Evolutionary conservation across 257 asterid genomes (phyloP), one percentile per base, ranked within the genome.

Genomic region (Coffea eugenioides): DNA sequence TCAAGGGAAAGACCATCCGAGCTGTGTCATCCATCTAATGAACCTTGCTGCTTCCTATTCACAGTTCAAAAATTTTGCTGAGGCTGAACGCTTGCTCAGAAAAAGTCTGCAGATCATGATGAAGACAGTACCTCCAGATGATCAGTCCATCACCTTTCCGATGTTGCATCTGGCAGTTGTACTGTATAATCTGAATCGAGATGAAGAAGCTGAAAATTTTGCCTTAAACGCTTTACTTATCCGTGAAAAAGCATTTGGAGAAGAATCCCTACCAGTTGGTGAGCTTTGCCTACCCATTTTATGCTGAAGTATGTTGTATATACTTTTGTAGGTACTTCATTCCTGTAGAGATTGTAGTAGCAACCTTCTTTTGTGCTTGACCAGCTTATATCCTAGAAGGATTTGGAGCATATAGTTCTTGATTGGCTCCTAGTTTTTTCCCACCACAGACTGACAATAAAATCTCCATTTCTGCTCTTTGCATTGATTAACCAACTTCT

Each of bases 41-140:
- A 95, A 93, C 88, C 96, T 95, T 74, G 98, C 98, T 59, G 81
- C 92, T 77, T 95, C 99, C n/a, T 91, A 91, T 88, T 93, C 97
- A 69, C 91, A 86, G 77, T 91, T 90, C 43, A 93, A 93, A 88
- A 89, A 87, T 77, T 95, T 83, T 84, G 94, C 88, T 14, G 97
- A 93, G 87, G 93, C 99, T 43, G 99, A 95, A 90, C 91, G 93
- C 79, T 88, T 91, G 82, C 90, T 95, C 77, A 83, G 90, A 78
- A 89, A 83, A 81, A 84, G 98, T 86, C 84, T 95, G 83, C 93
- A 87, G 83, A 90, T 95, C 82, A 84, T 92, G 94, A 83, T 57
- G 85, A 88, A 87, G 88, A 82, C 75, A 68, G 87, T 85, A 66
- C 88, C 94, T 66, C 89, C 92, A 14, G 97, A 92, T 84, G 98